Evolutionary conservation across 106 monocot species (phyloP), one percentile per base, ranked within the genome.

Genomic region (Allium sativum): DNA sequence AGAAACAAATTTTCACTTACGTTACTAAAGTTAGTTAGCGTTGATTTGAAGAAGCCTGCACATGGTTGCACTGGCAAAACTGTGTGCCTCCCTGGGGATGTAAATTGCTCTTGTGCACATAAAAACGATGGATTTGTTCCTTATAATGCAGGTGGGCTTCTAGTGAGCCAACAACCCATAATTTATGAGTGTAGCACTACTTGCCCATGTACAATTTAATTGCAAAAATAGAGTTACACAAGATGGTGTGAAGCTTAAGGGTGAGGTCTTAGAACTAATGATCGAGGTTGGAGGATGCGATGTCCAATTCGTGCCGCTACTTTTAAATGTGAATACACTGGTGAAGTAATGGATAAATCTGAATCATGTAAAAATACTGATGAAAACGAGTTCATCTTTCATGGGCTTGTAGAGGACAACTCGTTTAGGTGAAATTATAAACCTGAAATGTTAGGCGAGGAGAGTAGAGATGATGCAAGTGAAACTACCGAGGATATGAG

Each of bases 281-380:
- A 74, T 59, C 65, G 65, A 15, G 93, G 93, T 41, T 93, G 93
- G 93, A 88, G 93, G 15, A 77, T 93, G 44, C 84, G 80, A 6
- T 88, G 84, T 21, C 82, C 93, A 11, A 85, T 93, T 55, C 60
- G 93, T 3, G 79, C 85, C 1, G 93, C 85, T 3, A 73, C 77
- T 55, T 93, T 93, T 52, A 76, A 88, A 41, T 88, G 88, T 55
- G 93, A 93, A 65, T 93, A 80, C 40, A 67, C 71, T 3, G 93
- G 93, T 4, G 77, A 80, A 68, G 48, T 79, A n/a, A 52, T 78
- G 8, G 63, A 75, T 19, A 73, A 78, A 42, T 10, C 10, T 21
- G 57, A 48, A 40, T 77, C 56, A 43, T 70, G 74, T 55, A 68
- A 78, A 15, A 73, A 85, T 48, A 7, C 2, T 11, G 48, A 50